Percentiles rank a stretch among this genome's conserved stretches.
Conservation (phyloP, 257 asterid species). For the Solanum medicagineum region DNA sequence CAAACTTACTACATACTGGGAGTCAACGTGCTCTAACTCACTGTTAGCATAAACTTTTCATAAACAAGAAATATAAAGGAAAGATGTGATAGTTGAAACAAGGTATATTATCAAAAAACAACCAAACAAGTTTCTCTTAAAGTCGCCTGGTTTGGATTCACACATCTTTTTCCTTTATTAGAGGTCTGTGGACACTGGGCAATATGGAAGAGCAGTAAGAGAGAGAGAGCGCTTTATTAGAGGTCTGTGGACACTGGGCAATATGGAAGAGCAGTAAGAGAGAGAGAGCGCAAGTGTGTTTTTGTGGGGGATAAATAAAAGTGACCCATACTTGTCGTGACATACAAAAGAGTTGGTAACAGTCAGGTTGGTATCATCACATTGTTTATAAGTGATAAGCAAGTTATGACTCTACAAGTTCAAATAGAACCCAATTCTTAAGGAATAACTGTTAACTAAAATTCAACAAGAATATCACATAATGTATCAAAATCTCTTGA, state of each 20-base stretch:
- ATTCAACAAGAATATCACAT: neutral
- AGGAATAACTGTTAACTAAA: neutral
- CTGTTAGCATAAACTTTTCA: neutral
- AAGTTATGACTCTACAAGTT: neutral
- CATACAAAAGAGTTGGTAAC: neutral
- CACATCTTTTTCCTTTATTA: neutral
- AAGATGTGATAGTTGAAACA: neutral
- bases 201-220: neutral
- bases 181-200: neutral
- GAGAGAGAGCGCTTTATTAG: neutral
- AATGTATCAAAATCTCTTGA: neutral
- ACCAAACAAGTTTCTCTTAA: neutral
- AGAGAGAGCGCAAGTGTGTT: too few relatives aligned
- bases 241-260: neutral
- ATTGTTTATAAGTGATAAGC: neutral
- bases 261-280: too few relatives aligned
- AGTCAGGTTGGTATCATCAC: neutral
- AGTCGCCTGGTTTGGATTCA: neutral
- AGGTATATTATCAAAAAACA: neutral
- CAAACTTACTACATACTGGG: neutral
- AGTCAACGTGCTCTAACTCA: neutral
- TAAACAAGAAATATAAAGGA: neutral
- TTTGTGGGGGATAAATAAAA: neutral
- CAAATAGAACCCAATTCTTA: neutral
- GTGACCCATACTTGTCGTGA: neutral